phyloP scores from a whole-genome alignment of 2,329 filamentous ascomycete species.

The Pseudocercospora musae region DNA sequence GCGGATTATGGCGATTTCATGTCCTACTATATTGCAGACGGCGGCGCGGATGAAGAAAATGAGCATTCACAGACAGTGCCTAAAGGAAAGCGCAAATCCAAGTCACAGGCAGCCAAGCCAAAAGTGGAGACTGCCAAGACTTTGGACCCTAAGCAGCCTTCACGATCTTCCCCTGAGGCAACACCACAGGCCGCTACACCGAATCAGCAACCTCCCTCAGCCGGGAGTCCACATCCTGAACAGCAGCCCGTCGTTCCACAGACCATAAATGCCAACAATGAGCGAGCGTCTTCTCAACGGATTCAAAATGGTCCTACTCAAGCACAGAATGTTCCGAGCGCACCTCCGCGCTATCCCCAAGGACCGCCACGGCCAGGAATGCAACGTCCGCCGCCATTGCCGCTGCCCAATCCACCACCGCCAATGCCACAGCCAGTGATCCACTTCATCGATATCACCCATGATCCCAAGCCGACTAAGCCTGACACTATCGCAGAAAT shows the following conservation, averaged over 20 bases:
- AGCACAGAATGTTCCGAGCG: conserved; percentile 2
- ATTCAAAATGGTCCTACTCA: background rate
- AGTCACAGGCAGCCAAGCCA: conserved; percentile 6
- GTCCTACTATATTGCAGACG: conserved; percentile 33
- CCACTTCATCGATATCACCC: conserved; percentile 20
- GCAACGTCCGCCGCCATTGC: conserved; percentile 11
- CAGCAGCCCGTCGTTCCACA: background rate
- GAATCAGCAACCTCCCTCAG: background rate
- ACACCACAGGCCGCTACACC: background rate
- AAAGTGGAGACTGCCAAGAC: conserved; percentile 8
- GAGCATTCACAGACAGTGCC: conserved; percentile 7
- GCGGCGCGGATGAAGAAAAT: conserved; percentile 20
- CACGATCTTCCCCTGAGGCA: conserved; percentile 3
- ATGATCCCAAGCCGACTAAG: conserved; percentile 16
- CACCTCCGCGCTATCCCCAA: conserved; percentile 7
- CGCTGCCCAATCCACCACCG: conserved; percentile 6
- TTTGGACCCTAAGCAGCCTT: conserved; percentile 1
- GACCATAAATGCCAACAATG: background rate
- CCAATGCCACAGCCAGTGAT: conserved; percentile 21
- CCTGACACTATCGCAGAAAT: conserved; percentile 26
- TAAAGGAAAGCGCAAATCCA: background rate
- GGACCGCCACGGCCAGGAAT: conserved; percentile 1
- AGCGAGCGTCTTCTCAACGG: conserved; percentile 1
- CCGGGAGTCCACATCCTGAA: background rate
- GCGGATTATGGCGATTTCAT: conserved; percentile 34